Percentiles rank a stretch among this genome's conserved stretches.
phyloP scores from a whole-genome alignment of 148 eudicot genomes.

The Rhododendron simsii region DNA sequence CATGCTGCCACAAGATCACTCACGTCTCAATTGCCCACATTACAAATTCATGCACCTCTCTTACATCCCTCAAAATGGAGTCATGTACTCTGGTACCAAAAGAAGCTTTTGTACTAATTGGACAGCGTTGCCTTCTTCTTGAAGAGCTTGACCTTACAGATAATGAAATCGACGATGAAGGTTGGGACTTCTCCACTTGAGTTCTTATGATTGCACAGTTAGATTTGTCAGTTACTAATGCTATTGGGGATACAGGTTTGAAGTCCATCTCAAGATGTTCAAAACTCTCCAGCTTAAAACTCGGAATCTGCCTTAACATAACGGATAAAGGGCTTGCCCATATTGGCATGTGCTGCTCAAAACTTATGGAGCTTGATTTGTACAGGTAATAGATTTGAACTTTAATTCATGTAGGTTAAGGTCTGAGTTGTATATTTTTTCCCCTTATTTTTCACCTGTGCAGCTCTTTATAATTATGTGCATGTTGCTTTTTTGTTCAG shows the following conservation, averaged over 20 bases:
- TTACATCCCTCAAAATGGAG: slow-evolving; percentile 74
- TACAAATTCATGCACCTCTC: slow-evolving; percentile 63
- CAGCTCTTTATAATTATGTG: not conserved
- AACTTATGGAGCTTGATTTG: slow-evolving; percentile 79
- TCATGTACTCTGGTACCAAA: slow-evolving; percentile 66
- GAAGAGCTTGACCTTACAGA: slow-evolving; percentile 96
- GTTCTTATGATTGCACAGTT: not conserved
- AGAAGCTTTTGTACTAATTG: slow-evolving; percentile 81
- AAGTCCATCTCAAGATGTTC: slow-evolving; percentile 79
- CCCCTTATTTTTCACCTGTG: not conserved
- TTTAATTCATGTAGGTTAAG: not conserved
- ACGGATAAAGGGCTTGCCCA: slow-evolving; percentile 63
- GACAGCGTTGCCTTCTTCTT: slow-evolving; percentile 61
- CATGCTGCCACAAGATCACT: slow-evolving; percentile 84
- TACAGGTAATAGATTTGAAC: slow-evolving; percentile 56
- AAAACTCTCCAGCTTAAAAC: slow-evolving; percentile 55
- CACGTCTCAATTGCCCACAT: slow-evolving; percentile 53
- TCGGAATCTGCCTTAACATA: slow-evolving; percentile 80
- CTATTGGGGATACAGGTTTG: slow-evolving; percentile 43
- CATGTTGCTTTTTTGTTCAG: slow-evolving; percentile 32
- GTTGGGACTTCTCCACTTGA: slow-evolving; percentile 23
- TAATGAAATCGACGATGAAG: slow-evolving; percentile 86
- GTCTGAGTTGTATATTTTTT: not conserved
- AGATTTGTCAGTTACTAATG: slow-evolving; percentile 5
- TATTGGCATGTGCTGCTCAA: slow-evolving; percentile 64